Evolutionary conservation across 352 stramenopile genomes (phyloP).

Genomic region (Phytophthora kernoviae): DNA sequence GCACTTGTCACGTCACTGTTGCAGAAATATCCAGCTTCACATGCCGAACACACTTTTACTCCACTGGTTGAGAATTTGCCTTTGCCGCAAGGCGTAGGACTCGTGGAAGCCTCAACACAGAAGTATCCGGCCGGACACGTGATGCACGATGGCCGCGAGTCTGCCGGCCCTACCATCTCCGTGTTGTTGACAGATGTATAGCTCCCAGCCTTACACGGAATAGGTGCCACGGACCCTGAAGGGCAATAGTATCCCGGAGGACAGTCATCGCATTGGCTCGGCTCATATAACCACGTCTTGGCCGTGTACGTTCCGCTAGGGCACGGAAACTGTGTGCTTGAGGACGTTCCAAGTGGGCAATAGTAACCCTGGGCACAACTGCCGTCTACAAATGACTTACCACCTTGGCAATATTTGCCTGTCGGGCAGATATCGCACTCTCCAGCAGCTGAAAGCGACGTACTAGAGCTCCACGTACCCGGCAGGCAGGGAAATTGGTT

Average conservation of each 20-base stretch:
- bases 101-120: slow-evolving; percentile 67
- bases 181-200: slow-evolving; percentile 79
- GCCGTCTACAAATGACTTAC: slow-evolving; percentile 76
- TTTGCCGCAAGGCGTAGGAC: slow-evolving; percentile 70
- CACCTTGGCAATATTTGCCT: slow-evolving; percentile 88
- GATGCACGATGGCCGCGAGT: slow-evolving; percentile 65
- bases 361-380: slow-evolving; percentile 85
- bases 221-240: slow-evolving; percentile 56
- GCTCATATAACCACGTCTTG: slow-evolving; percentile 76
- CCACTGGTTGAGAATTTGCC: slow-evolving; percentile 64
- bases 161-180: slow-evolving; percentile 58
- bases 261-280: slow-evolving; percentile 79
- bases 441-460: slow-evolving; percentile 50
- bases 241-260: slow-evolving; percentile 81
- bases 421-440: slow-evolving; percentile 85
- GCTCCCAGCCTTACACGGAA: slow-evolving; percentile 78
- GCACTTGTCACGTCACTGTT: slow-evolving; percentile 69
- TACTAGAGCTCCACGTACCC: slow-evolving; percentile 88
- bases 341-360: slow-evolving; percentile 83
- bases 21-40: slow-evolving; percentile 83
- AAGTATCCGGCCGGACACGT: slow-evolving; percentile 84
- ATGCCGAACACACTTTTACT: slow-evolving; percentile 59
- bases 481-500: slow-evolving; percentile 84
- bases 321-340: slow-evolving; percentile 75
- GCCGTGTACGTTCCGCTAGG: slow-evolving; percentile 83